Evolutionary conservation across 2,329 filamentous ascomycete genomes (phyloP), one percentile per base, ranked within the genome.

Genomic region (Ophiostoma tasmaniense): DNA sequence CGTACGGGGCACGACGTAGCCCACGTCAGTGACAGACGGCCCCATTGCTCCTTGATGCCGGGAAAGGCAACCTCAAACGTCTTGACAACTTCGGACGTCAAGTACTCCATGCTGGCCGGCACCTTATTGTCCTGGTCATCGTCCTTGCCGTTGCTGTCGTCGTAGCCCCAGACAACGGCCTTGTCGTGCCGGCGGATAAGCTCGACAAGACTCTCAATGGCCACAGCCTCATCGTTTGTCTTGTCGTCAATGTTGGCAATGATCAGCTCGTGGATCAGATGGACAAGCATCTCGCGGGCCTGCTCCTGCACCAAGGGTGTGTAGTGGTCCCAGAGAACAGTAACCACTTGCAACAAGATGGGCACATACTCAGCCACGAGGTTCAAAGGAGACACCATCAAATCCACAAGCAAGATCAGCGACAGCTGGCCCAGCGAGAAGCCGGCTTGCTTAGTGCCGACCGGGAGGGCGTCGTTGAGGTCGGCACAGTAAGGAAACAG

Each of bases 321-420:
- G 75, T 99, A 97, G 75, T 98, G 94, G 77, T 99, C 96, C 95
- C 95, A 99, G 1, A 98, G 85, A 3, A 98, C 92, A 14, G 94
- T 89, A 5, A 97, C 89, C 10, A 97, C 91, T 77, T 99, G 95
- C 17, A 99, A 81, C 25, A 99, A 82, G 33, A 96, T 85, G 0
- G 94, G 92, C 2, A 98, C 86, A 73, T 90, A 91, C 64, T 97
- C 92, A 22, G 88, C 83, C 1, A 87, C 84, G 20, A 98, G 83
- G 67, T 93, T 89, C 45, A 96, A 89, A 0, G 95, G 94, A 11
- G 94, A 91, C 13, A 99, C 93, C 87, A 99, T 96, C 59, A 99
- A 82, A 77, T 99, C 96, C 5, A 99, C 96, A 1, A 99, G 84
- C 68, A 99, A 83, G 69, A 99, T 97, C 69, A 99, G 82, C 17